These are phyloP conservation scores for Hypoxylon sp. DNA, from an alignment of 2,329 filamentous ascomycete genomes.

Conservation along the genomic window DNA sequence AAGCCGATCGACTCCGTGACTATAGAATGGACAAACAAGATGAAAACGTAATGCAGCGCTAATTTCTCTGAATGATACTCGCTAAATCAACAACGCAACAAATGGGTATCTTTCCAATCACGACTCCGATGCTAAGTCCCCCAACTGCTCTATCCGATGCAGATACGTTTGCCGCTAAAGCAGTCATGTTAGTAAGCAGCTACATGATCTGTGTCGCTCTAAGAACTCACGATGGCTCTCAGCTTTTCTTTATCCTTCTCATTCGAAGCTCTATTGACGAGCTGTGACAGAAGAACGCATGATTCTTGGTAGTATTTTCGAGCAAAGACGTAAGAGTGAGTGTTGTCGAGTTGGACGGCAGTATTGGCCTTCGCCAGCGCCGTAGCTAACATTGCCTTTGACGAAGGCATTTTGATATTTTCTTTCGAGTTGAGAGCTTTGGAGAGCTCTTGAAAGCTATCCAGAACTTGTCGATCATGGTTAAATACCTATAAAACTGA, in stretches of 20 bases:
- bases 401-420: constrained; percentile 40
- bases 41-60: constrained; percentile 14
- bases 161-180: constrained; percentile 44
- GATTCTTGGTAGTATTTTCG: constrained; percentile 48
- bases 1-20: constrained; percentile 16
- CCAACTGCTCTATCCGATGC: constrained; percentile 44
- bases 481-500: constrained; percentile 27
- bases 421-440: constrained; percentile 5
- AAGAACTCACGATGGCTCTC: constrained; percentile 43
- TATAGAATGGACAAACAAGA: constrained; percentile 14
- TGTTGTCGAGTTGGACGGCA: constrained; percentile 50
- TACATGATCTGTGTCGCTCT: background rate
- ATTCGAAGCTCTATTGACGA: constrained; percentile 42
- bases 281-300: constrained; percentile 44
- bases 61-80: constrained; percentile 15
- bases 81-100: constrained; percentile 12
- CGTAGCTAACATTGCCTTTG: constrained; percentile 48
- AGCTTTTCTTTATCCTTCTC: constrained; percentile 44
- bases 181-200: constrained; percentile 29
- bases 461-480: constrained; percentile 2
- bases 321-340: constrained; percentile 47
- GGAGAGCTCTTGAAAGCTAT: background rate
- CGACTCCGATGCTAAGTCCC: constrained; percentile 22
- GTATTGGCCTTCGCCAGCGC: constrained; percentile 49
- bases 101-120: constrained; percentile 30